Conservation (phyloP, 2,329 filamentous ascomycete species). For the Aspergillus puulaauensis region DNA sequence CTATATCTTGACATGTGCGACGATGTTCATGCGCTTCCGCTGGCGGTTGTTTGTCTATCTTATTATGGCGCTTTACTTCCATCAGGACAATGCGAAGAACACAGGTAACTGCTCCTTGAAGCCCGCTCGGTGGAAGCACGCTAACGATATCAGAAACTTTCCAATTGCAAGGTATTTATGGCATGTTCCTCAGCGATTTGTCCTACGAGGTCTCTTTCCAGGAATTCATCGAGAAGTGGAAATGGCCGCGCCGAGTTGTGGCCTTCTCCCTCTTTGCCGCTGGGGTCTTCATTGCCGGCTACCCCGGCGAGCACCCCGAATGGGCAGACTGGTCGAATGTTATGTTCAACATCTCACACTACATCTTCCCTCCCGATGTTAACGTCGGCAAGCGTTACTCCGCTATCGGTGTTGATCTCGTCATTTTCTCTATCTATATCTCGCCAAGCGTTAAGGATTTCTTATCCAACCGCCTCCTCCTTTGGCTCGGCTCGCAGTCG, state of each 20-base stretch:
- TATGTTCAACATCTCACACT: slow-evolving; percentile 42
- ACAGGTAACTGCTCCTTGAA: slow-evolving; percentile 40
- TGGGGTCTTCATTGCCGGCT: slow-evolving; percentile 51
- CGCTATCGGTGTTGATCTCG: slow-evolving; percentile 50
- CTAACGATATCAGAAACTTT: slow-evolving; percentile 48
- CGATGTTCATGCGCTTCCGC: slow-evolving; percentile 46
- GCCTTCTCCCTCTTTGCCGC: slow-evolving; percentile 40
- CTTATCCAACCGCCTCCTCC: slow-evolving; percentile 51
- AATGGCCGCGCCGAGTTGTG: slow-evolving; percentile 39
- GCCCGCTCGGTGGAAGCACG: neutral
- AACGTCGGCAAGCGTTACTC: slow-evolving; percentile 49
- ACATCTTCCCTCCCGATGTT: slow-evolving; percentile 48
- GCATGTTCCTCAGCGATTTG: slow-evolving; percentile 53
- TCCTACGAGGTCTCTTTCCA: slow-evolving; percentile 49
- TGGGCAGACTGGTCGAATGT: slow-evolving; percentile 51
- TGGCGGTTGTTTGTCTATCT: slow-evolving; percentile 49
- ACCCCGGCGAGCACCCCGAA: slow-evolving; percentile 52
- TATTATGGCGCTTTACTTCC: slow-evolving; percentile 51
- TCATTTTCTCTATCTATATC: slow-evolving; percentile 52
- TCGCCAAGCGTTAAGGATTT: slow-evolving; percentile 50
- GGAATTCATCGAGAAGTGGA: slow-evolving; percentile 45
- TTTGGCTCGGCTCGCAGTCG: slow-evolving; percentile 56
- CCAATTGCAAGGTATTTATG: slow-evolving; percentile 52
- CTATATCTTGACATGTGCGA: slow-evolving; percentile 49
- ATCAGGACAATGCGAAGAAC: slow-evolving; percentile 46